Base-by-base conservation (phyloP, 2,329 filamentous ascomycete species). In the Diatrype stigma region DNA sequence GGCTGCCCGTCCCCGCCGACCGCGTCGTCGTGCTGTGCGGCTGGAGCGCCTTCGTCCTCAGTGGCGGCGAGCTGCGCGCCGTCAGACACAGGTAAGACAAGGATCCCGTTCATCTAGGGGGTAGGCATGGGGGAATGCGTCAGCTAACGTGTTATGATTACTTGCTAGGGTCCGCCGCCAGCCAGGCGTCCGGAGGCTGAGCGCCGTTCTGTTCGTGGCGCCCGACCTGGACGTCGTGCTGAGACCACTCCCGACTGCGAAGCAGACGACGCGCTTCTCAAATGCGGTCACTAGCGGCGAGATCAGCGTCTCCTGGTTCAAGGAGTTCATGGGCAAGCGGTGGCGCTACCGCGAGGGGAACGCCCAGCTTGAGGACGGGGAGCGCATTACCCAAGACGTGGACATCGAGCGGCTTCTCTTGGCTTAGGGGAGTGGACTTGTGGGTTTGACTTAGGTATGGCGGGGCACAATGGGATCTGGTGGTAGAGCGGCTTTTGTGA, bases 281-380 rank as follows among this genome's bases (percentile, higher is more conserved):
- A 26, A 17, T n/a, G 47, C 35, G 6, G 21, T 46, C 8, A 12
- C 44, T 7, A 23, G 51, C 30, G 49, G 44, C 22, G 48, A 49
- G 49, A 12, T 51, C n/a, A 40, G 40, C 7, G 52, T 54, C 17
- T 26, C 42, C 47, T 49, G 49, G 49, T 49, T 51, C 23, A 54
- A 54, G 47, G 52, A 51, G 44, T 51, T 49, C 44, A 51, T 49
- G 52, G 52, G 49, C 2, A 54, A 51, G 47, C 34, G 49, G 22
- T 51, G 52, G 47, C 47, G 49, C 44, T 54, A 45, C 37, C 46
- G 49, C 5, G 49, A 54, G 47, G 52, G 49, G 3, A 54, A 54
- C n/a, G 47, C 44, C 10, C 22, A 46, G 38, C 52, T 51, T 23
- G 49, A 49, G 42, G 52, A 51, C 19, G 47, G 49, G 28, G 37